Evolutionary conservation across 2,329 filamentous ascomycete genomes (phyloP).

Genomic region (Venturia oleaginea): DNA sequence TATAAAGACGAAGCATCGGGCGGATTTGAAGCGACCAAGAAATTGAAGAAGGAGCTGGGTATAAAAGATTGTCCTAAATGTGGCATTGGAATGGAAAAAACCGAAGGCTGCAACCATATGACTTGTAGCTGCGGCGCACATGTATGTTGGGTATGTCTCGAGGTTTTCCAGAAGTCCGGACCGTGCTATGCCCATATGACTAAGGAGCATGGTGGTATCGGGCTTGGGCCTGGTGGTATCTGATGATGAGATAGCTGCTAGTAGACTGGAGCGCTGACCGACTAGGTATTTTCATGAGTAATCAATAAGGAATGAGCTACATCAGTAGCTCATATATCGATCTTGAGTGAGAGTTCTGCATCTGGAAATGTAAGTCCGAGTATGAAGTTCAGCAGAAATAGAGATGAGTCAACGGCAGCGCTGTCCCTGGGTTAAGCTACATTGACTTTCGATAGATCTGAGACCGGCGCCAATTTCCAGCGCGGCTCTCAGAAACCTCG

Average conservation of each 20-base stretch:
- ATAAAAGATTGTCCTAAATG: conserved; percentile 26
- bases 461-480: no score
- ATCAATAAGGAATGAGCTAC: no score
- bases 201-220: conserved; percentile 15
- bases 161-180: conserved; percentile 22
- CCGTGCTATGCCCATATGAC: conserved; percentile 18
- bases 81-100: conserved; percentile 34
- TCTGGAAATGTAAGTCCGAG: no score
- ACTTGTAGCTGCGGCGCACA: conserved; percentile 34
- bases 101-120: conserved; percentile 40
- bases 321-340: no score
- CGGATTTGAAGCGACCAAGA: conserved; percentile 16
- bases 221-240: conserved; percentile 6
- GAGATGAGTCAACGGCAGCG: no score
- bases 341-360: no score
- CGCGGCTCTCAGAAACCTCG: no score
- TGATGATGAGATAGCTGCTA: background rate
- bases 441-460: no score
- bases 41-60: conserved; percentile 16
- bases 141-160: conserved; percentile 42
- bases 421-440: no score
- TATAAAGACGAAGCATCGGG: conserved; percentile 20
- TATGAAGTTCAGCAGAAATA: no score
- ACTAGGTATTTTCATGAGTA: no score
- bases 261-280: background rate